A percentile compares a stretch with the other conserved stretches of the same genome.
Conservation (phyloP, 1,284 basidiomycete genomes). For the Farysia itapuensis region DNA sequence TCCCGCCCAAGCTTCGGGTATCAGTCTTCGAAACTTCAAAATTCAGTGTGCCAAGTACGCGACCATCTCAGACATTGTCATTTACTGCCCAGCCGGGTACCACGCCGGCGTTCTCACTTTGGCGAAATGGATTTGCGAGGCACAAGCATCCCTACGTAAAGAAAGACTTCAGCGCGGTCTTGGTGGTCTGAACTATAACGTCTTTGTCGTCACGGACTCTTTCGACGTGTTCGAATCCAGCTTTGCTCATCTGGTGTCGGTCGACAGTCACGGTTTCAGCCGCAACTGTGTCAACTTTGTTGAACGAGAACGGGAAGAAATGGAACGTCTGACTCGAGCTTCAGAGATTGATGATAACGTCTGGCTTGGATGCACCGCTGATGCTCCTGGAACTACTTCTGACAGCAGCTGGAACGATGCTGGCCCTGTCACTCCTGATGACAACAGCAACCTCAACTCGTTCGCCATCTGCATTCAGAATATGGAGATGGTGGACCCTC, state of each 20-base stretch:
- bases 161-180: slow-evolving; percentile 66
- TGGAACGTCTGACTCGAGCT: slow-evolving; percentile 81
- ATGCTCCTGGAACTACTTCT: slow-evolving; percentile 21
- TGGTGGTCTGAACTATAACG: slow-evolving; percentile 74
- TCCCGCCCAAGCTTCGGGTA: slow-evolving; percentile 40
- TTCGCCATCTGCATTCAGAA: slow-evolving; percentile 77
- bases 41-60: slow-evolving; percentile 72
- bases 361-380: slow-evolving; percentile 59
- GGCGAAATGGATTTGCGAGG: slow-evolving; percentile 48
- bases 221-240: slow-evolving; percentile 64
- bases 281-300: slow-evolving; percentile 63
- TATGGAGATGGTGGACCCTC: slow-evolving; percentile 57
- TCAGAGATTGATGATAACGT: slow-evolving; percentile 72
- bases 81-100: slow-evolving; percentile 67
- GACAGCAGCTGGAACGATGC: slow-evolving; percentile 9
- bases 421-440: slow-evolving; percentile 21
- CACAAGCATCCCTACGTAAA: slow-evolving; percentile 43
- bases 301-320: slow-evolving; percentile 77
- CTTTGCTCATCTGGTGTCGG: slow-evolving; percentile 64
- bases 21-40: slow-evolving; percentile 54
- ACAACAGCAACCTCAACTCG: slow-evolving; percentile 68
- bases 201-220: slow-evolving; percentile 75
- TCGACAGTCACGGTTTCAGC: slow-evolving; percentile 63
- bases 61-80: slow-evolving; percentile 81
- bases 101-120: slow-evolving; percentile 42